A percentile compares a stretch with the other conserved stretches of the same genome.
Evolutionary conservation across 2,329 filamentous ascomycete genomes (phyloP).

Genomic region (Drechslerella dactyloides): DNA sequence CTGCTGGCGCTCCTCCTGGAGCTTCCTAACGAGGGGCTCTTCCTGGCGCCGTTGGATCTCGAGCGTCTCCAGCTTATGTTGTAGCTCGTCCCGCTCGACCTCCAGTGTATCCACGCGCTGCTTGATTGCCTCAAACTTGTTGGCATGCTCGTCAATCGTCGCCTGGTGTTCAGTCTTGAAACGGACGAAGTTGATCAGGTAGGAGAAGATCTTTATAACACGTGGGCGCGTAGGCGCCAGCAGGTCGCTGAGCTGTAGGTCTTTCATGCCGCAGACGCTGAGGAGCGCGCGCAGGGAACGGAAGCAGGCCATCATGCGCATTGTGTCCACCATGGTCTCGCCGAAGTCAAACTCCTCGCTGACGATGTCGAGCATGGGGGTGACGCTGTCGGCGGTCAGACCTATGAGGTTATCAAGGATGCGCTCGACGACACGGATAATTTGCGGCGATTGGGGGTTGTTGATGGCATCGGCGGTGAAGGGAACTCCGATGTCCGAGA

Average conservation of each 20-base stretch:
- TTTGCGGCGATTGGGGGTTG: slow-evolving; percentile 91
- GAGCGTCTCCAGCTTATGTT: slow-evolving; percentile 79
- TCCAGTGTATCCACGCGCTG: slow-evolving; percentile 84
- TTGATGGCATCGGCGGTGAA: slow-evolving; percentile 86
- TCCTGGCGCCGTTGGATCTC: slow-evolving; percentile 80
- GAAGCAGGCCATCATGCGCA: slow-evolving; percentile 96
- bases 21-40: slow-evolving; percentile 79
- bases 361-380: slow-evolving; percentile 92
- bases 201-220: slow-evolving; percentile 92
- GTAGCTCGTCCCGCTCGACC: slow-evolving; percentile 84
- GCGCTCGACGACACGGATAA: slow-evolving; percentile 98
- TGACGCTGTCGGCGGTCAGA: slow-evolving; percentile 87
- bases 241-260: slow-evolving; percentile 91
- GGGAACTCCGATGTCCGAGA: slow-evolving; percentile 92
- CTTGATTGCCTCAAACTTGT: slow-evolving; percentile 86
- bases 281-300: slow-evolving; percentile 79
- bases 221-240: slow-evolving; percentile 89
- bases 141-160: slow-evolving; percentile 91
- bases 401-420: slow-evolving; percentile 94
- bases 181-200: slow-evolving; percentile 97
- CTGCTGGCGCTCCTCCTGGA: slow-evolving; percentile 78
- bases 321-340: slow-evolving; percentile 85
- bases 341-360: slow-evolving; percentile 82
- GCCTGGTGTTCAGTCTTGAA: slow-evolving; percentile 84
- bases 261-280: slow-evolving; percentile 85